Evolutionary conservation across 768 basidiomycete genomes (phyloP).

Genomic region (Mycena chlorophos): DNA sequence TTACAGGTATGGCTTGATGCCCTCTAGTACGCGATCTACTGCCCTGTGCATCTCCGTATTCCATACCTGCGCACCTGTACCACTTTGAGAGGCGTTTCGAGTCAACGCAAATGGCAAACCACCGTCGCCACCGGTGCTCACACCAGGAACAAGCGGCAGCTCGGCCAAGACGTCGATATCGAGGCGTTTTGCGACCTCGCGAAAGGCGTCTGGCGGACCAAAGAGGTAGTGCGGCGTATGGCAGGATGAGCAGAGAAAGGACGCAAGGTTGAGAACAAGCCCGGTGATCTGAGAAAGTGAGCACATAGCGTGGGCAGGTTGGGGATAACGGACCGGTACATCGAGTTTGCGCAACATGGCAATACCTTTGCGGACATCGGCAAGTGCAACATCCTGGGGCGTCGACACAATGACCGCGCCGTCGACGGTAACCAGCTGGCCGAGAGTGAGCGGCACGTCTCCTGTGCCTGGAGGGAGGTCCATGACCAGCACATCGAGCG

Average conservation of each 20-base stretch:
- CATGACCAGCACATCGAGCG: conserved; percentile 80
- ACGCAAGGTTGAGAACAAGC: conserved; percentile 83
- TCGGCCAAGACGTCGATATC: conserved; percentile 71
- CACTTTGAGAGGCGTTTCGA: neutral
- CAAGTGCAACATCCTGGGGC: conserved; percentile 89
- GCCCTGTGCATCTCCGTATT: neutral
- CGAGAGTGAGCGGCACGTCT: conserved; percentile 90
- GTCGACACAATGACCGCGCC: conserved; percentile 94
- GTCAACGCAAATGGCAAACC: conserved; percentile 53
- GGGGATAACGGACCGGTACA: conserved; percentile 65
- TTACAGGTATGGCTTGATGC: neutral
- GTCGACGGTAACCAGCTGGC: conserved; percentile 81
- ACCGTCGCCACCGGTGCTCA: conserved; percentile 71
- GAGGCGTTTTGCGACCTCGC: conserved; percentile 55
- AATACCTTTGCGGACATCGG: conserved; percentile 91
- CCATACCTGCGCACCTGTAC: neutral
- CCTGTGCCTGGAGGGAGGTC: conserved; percentile 99
- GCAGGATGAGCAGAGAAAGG: conserved; percentile 79
- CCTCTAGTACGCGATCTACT: neutral
- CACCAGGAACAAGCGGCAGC: conserved; percentile 74
- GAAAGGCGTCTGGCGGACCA: conserved; percentile 69
- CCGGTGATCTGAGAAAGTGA: conserved; percentile 67
- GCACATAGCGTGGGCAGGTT: neutral
- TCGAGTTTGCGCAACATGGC: conserved; percentile 87
- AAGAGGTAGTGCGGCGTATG: conserved; percentile 62